Evolutionary conservation across 148 eudicot species (phyloP).

Genomic region (Suaeda aralocaspica): DNA sequence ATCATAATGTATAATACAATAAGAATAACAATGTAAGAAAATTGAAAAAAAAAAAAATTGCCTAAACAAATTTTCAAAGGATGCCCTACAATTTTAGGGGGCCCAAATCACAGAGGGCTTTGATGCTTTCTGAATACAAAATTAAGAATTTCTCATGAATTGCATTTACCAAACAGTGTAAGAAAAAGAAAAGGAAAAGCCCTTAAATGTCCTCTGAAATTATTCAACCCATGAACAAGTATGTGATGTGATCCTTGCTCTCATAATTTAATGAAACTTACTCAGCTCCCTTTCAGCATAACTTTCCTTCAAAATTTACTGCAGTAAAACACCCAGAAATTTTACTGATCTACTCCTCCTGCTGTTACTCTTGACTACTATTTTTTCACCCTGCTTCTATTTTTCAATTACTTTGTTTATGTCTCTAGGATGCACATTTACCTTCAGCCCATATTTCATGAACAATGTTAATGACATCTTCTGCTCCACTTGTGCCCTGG

Average conservation of each 20-base stretch:
- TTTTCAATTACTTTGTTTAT: slow-evolving; percentile 28
- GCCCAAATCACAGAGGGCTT: slow-evolving; percentile 22
- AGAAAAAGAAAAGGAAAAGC: background rate
- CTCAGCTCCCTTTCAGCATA: slow-evolving; percentile 31
- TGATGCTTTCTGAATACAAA: slow-evolving; percentile 23
- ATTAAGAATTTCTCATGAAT: slow-evolving; percentile 14
- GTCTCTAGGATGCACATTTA: slow-evolving; percentile 61
- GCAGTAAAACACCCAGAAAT: background rate
- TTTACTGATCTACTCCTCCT: too few relatives aligned
- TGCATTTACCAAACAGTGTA: slow-evolving; percentile 19
- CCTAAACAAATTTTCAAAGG: slow-evolving; percentile 13
- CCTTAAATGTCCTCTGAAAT: slow-evolving; percentile 10
- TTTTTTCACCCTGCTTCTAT: slow-evolving; percentile 20
- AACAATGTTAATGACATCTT: slow-evolving; percentile 89
- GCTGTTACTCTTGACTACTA: background rate
- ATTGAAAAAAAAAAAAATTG: too few relatives aligned
- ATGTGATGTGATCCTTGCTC: slow-evolving; percentile 12
- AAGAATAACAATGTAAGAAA: slow-evolving; percentile 19
- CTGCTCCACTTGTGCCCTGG: slow-evolving; percentile 78
- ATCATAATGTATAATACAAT: slow-evolving; percentile 25
- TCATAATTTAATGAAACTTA: slow-evolving; percentile 24
- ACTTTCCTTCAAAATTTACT: background rate
- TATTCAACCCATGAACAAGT: slow-evolving; percentile 18
- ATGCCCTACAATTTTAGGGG: slow-evolving; percentile 25
- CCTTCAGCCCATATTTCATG: slow-evolving; percentile 85